Evolutionary conservation across 805 yeast species (phyloP), one percentile per base, ranked within the genome.

Genomic region (Teunomyces atbi): DNA sequence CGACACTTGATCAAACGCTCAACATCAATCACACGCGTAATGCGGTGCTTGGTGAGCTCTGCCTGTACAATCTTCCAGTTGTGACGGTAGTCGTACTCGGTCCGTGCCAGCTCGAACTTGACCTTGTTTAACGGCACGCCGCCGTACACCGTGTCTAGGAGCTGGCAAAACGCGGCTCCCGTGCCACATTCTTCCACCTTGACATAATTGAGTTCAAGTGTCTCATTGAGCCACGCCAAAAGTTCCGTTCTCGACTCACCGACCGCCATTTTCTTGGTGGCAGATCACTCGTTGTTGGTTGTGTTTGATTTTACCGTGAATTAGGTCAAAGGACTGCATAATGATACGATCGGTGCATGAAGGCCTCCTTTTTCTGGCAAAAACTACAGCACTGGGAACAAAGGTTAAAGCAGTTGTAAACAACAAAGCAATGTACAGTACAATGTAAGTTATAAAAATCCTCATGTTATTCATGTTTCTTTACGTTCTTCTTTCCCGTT

Each of bases 141-240:
- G 7, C 85, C 83, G 57, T 75, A 87, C 15, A 94, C 82, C 6
- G 90, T 81, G 64, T 94, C 97, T 72, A 92, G 75, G 33, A 94
- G 77, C 69, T 91, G 97, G 65, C 97, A 90, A 62, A 89, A 92
- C 1, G 89, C 92, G 1, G 97, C 97, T 2, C 99, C 99, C 2
- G 86, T 81, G 13, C 99, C 99, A 61, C 97, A 84, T 65, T 91
- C 91, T 61, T 94, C 99, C 1, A 94, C 85, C 61, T 86, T 89
- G 30, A 81, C 73, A 57, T 87, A 80, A 51, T 82, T 73, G 35
- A 90, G 65, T 37, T 77, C 77, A 40, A 89, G 73, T 3, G 87
- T 76, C 36, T 78, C 73, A 59, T 92, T 92, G 54, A 94, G 74
- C 98, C 98, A 94, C 45, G 76, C 78, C 46, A 94, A 68, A 13